These are phyloP conservation scores for Aristolochia fimbriata DNA, from an alignment of 164 flowering plant species.

Conservation along the genomic window DNA sequence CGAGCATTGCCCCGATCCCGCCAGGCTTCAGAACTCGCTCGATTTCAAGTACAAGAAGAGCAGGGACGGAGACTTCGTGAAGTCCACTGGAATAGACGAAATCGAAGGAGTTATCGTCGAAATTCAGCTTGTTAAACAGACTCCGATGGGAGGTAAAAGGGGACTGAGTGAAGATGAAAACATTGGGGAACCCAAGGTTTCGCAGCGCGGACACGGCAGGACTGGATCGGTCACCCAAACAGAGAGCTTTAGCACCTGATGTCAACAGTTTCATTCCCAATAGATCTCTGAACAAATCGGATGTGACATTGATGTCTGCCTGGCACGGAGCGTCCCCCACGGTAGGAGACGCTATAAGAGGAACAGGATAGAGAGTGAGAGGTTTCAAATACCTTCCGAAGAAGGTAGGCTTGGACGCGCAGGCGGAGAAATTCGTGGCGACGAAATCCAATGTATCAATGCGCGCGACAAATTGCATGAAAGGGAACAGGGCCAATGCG, in stretches of 20 bases:
- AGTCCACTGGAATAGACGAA: slow-evolving; percentile 64
- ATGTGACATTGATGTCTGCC: slow-evolving; percentile 32
- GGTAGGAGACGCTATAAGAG: not conserved
- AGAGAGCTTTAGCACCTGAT: slow-evolving; percentile 39
- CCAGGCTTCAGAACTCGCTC: slow-evolving; percentile 82
- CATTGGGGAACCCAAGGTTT: slow-evolving; percentile 41
- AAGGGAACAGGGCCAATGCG: slow-evolving; percentile 36
- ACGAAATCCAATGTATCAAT: slow-evolving; percentile 15
- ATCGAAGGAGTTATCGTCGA: slow-evolving; percentile 51
- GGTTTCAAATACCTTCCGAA: slow-evolving; percentile 19
- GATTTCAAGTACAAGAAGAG: slow-evolving; percentile 62
- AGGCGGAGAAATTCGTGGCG: slow-evolving; percentile 12
- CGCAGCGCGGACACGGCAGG: slow-evolving; percentile 36
- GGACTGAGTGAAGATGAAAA: slow-evolving; percentile 27
- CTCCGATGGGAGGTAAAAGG: slow-evolving; percentile 36
- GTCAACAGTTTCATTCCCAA: slow-evolving; percentile 43
- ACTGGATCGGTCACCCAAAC: slow-evolving; percentile 64
- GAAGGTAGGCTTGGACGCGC: slow-evolving; percentile 13
- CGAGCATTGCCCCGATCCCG: slow-evolving; percentile 67
- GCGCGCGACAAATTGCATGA: slow-evolving; percentile 27
- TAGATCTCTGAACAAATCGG: slow-evolving; percentile 42
- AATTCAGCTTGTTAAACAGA: slow-evolving; percentile 41
- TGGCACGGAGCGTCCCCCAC: slow-evolving; percentile 12
- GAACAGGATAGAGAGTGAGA: slow-evolving; percentile 6
- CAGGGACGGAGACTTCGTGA: slow-evolving; percentile 62